Percentiles rank a stretch among this genome's conserved stretches.
Evolutionary conservation across 306 rosid species (phyloP).

Genomic region (Fragaria ananassa): DNA sequence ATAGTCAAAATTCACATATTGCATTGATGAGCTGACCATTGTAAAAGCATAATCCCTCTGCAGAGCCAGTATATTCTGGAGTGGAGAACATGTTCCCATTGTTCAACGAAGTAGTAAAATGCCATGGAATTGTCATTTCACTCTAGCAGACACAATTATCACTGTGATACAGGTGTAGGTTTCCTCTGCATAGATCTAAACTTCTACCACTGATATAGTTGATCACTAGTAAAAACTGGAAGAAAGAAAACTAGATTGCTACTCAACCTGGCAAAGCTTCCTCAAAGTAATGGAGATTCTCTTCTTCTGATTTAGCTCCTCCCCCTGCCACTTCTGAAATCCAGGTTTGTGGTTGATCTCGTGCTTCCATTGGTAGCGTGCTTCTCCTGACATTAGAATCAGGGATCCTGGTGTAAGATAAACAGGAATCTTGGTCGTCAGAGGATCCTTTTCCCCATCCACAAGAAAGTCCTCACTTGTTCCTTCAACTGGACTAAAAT

Average conservation of each 20-base stretch:
- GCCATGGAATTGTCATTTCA: conserved; percentile 31
- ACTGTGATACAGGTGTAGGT: conserved; percentile 49
- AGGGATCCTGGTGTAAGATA: conserved; percentile 68
- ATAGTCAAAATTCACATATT: not conserved
- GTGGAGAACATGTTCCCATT: not conserved
- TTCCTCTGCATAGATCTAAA: not conserved
- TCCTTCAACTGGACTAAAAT: conserved; percentile 49
- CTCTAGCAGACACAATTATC: conserved; percentile 66
- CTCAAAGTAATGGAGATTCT: conserved; percentile 79
- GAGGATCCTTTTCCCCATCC: conserved; percentile 11
- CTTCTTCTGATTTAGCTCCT: conserved; percentile 46
- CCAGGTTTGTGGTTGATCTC: conserved; percentile 76
- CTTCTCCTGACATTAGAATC: conserved; percentile 76
- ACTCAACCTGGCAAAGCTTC: conserved; percentile 54
- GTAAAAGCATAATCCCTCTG: not conserved
- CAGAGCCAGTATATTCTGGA: not conserved
- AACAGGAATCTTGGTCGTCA: conserved; percentile 40
- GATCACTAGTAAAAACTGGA: not conserved
- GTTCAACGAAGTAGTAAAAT: not conserved
- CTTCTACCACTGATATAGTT: not conserved
- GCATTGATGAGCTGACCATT: not conserved
- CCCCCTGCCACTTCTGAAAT: conserved; percentile 71
- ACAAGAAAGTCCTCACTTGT: not conserved
- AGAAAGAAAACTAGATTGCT: not conserved
- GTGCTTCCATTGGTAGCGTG: conserved; percentile 80